A percentile compares a stretch with the other conserved stretches of the same genome.
Evolutionary conservation across 2,329 filamentous ascomycete species (phyloP).

Genomic region (Alternaria angustiovoidea): DNA sequence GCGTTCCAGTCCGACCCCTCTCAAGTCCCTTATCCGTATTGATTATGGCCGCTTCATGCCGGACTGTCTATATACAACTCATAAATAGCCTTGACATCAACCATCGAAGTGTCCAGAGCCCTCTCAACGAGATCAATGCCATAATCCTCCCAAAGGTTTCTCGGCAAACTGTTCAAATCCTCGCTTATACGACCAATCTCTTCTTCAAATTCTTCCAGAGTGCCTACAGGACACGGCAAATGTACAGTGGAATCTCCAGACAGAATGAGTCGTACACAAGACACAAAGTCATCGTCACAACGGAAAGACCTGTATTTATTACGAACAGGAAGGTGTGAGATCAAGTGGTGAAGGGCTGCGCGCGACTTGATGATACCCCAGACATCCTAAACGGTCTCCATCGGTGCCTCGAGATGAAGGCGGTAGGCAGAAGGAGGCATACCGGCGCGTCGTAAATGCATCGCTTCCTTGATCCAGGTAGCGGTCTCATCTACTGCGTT

Average conservation of each 20-base stretch:
- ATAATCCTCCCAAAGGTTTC: neutral
- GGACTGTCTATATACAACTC: neutral
- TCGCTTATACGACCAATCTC: neutral
- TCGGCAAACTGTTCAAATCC: neutral
- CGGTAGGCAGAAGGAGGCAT: neutral
- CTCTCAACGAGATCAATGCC: neutral
- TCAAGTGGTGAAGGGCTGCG: neutral
- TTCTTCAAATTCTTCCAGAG: neutral
- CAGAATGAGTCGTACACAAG: neutral
- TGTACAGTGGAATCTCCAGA: neutral
- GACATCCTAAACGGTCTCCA: neutral
- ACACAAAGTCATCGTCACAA: neutral
- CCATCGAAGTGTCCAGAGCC: neutral
- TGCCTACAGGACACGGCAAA: neutral
- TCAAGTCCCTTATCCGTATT: neutral
- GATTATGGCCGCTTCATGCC: neutral
- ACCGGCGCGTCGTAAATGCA: neutral
- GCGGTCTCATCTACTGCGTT: neutral
- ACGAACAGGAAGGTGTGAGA: neutral
- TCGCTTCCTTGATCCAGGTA: neutral
- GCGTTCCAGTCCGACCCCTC: neutral
- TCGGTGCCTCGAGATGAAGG: neutral
- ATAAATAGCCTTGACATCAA: neutral
- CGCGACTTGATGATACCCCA: neutral
- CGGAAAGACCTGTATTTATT: too few species aligned